Base-by-base conservation (phyloP, 1,284 basidiomycete genomes). In the Apiotrichum gamsii region DNA sequence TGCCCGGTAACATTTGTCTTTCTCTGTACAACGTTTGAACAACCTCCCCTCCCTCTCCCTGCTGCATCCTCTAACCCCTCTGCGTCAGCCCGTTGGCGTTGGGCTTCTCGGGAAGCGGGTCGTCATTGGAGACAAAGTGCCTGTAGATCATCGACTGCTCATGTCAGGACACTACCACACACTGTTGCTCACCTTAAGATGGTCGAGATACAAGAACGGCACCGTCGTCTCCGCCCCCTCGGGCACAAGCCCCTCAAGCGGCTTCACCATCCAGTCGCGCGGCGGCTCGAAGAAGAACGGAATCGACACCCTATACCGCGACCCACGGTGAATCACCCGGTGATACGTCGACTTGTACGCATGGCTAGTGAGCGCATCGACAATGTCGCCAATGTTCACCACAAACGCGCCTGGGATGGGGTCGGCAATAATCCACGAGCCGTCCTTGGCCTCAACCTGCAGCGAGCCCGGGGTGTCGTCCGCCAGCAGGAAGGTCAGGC, bases 361-460 rank as follows among this genome's bases (percentile, higher is more conserved):
- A 10, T 33, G 32, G 10, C 16, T 14, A 1, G 34, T 37, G 28
- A 33, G 32, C 5, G 32, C 16, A 23, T 61, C 58, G 33, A 58
- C 54, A 47, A 65, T 62, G 35, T 84, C 85, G 1, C 84, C 84
- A 41, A 86, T 78, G 57, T 80, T 80, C 24, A 81, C 74, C 5
- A 87, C 82, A 55, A 87, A 83, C 1, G 84, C 85, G 3, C 79
- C 79, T 0, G 80, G 80, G 33, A 84, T 78, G 5, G 40, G 40
- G 16, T 33, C 32, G 0, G 79, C 84, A 41, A 84, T 81, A 41
- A 87, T 83, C 85, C 84, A 86, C 46, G 81, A 72, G 0, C 84
- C 83, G 25, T 37, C 34, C 40, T 42, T 34, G 20, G 62, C 58
- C 25, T 37, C 42, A 8, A 43, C 33, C 14, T 43, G 42, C 5